Conservation (phyloP, 768 basidiomycete species). For the Suillus alpinus region DNA sequence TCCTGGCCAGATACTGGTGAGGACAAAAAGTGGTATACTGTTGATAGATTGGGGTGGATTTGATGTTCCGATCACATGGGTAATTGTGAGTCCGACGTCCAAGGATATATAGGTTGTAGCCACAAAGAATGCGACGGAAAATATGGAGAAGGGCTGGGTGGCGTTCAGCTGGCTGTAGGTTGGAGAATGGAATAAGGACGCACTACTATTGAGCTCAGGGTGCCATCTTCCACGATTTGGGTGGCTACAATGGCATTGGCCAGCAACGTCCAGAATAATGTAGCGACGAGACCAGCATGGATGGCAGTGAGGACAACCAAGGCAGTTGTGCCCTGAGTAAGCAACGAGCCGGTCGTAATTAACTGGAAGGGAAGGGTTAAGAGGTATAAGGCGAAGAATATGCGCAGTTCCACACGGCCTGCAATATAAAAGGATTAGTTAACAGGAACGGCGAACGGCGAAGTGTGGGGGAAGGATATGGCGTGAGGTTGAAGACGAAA, state of each 20-base stretch:
- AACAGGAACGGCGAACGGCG: neutral
- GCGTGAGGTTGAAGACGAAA: neutral
- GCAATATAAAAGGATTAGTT: slow-evolving; percentile 8
- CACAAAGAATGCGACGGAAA: slow-evolving; percentile 59
- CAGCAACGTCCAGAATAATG: slow-evolving; percentile 77
- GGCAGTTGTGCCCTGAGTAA: slow-evolving; percentile 72
- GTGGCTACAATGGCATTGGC: slow-evolving; percentile 77
- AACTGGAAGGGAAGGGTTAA: slow-evolving; percentile 77
- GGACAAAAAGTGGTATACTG: slow-evolving; percentile 75
- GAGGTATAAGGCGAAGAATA: slow-evolving; percentile 65
- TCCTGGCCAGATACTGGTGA: slow-evolving; percentile 79
- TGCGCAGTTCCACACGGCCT: slow-evolving; percentile 71
- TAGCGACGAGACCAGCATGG: slow-evolving; percentile 74
- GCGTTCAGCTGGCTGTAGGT: neutral
- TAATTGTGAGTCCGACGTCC: slow-evolving; percentile 73
- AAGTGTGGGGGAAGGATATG: neutral
- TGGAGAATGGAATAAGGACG: slow-evolving; percentile 23
- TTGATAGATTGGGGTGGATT: slow-evolving; percentile 53
- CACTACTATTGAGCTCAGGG: slow-evolving; percentile 65
- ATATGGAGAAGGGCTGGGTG: slow-evolving; percentile 58
- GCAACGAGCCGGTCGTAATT: slow-evolving; percentile 73
- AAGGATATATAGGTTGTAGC: slow-evolving; percentile 81
- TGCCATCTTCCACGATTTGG: slow-evolving; percentile 94
- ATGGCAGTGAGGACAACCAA: slow-evolving; percentile 72
- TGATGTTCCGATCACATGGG: slow-evolving; percentile 56